phyloP scores from a whole-genome alignment of 2,329 filamentous ascomycete species.

The Colletotrichum sp. region DNA sequence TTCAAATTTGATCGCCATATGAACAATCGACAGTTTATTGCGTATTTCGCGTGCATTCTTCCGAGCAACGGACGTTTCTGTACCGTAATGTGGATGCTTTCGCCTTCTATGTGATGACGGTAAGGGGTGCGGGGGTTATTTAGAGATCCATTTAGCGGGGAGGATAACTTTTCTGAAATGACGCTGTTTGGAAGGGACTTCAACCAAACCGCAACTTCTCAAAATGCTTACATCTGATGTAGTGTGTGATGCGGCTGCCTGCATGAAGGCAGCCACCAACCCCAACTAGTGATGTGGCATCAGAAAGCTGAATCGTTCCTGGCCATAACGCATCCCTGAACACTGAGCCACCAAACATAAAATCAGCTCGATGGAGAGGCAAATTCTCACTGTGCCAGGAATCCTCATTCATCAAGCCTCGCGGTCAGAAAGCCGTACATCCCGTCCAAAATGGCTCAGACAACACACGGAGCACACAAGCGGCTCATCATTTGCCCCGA shows the following conservation, averaged over 20 bases:
- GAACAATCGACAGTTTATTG: background rate
- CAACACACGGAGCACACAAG: slow-evolving; percentile 32
- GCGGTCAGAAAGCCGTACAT: background rate
- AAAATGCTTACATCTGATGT: background rate
- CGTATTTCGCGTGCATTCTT: background rate
- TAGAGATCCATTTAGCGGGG: background rate
- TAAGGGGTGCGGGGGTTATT: background rate
- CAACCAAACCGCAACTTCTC: background rate
- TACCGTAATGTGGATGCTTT: background rate
- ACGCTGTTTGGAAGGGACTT: background rate
- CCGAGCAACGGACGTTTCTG: background rate
- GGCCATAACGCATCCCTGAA: background rate
- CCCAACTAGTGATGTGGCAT: background rate
- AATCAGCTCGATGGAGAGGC: background rate
- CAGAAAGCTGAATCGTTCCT: background rate
- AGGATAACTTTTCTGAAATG: background rate
- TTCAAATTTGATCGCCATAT: background rate
- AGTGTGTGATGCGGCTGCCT: background rate
- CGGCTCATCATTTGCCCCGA: slow-evolving; percentile 57
- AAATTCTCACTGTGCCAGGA: background rate
- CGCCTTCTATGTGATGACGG: background rate
- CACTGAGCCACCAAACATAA: background rate
- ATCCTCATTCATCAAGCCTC: background rate
- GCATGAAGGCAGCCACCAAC: background rate
- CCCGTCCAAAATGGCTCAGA: background rate